Percentiles rank a stretch among this genome's conserved stretches.
phyloP scores from a whole-genome alignment of 1,284 basidiomycete species.

The Trametes versicolor region DNA sequence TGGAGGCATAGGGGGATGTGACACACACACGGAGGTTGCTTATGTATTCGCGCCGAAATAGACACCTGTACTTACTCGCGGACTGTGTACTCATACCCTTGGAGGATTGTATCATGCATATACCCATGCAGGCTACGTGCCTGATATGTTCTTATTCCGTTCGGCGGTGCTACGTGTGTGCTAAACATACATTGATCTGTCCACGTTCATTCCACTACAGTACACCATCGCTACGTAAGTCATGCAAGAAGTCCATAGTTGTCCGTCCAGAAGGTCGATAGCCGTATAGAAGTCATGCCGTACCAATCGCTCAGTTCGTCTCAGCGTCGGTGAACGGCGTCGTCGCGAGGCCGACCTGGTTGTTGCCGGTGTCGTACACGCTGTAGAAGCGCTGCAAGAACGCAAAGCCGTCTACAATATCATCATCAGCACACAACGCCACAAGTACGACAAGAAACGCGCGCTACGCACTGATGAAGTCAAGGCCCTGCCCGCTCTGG shows the following conservation, averaged over 20 bases:
- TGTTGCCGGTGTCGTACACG: conserved; percentile 68
- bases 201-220: not conserved
- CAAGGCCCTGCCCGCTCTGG: conserved; percentile 48
- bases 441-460: not conserved
- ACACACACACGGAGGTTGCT: not conserved
- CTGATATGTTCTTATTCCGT: not conserved
- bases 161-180: too few relatives aligned
- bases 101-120: conserved; percentile 3
- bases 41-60: conserved; percentile 17
- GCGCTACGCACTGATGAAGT: conserved; percentile 50
- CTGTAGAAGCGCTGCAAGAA: conserved; percentile 71
- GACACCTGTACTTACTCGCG: conserved; percentile 17
- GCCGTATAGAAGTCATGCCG: not conserved
- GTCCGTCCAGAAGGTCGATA: not conserved
- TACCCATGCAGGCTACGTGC: not conserved
- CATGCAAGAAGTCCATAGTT: not conserved
- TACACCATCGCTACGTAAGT: not conserved
- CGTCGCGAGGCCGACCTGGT: conserved; percentile 55
- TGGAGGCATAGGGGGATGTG: not conserved
- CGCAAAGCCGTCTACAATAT: conserved; percentile 44
- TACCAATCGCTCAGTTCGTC: conserved; percentile 48
- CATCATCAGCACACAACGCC: conserved; percentile 15
- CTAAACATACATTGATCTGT: not conserved
- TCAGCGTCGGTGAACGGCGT: conserved; percentile 53
- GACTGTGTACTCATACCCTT: conserved; percentile 9